Base-by-base conservation (phyloP, 1,284 basidiomycete genomes). In the Ganoderma lingzhi region DNA sequence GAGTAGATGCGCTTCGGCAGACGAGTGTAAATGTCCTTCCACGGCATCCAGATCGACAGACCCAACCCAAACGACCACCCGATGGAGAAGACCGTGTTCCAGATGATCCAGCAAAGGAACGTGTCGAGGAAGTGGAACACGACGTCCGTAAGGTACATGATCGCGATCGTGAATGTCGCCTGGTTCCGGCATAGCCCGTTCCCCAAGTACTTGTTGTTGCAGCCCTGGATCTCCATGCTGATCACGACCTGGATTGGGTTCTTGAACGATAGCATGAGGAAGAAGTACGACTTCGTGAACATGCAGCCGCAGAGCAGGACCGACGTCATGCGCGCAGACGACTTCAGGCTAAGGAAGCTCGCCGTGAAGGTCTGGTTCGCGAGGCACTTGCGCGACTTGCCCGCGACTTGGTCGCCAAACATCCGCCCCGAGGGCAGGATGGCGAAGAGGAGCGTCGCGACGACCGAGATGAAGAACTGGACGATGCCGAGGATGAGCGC, bases 81-180 rank as follows among this genome's bases (percentile, higher is more conserved):
- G 75, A 98, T 95, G 77, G 92, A 94, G 84, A 95, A 94, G 67
- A 97, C 93, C 10, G 96, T 97, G 81, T 97, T 97, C 96, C 96
- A 98, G 77, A 98, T 98, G 80, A 94, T 93, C 80, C 94, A 97
- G 96, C 96, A 98, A 51, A 98, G 83, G 91, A 97, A 98, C 8
- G 96, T 98, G 83, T 98, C 96, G 80, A 98, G 86, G 88, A 98
- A 98, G 89, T 96, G 98, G 63, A 98, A 87, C 62, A 93, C 90
- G 53, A 98, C 82, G 79, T 98, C 96, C 96, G 98, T 97, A 82
- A 96, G 83, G 80, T 96, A 98, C 96, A 98, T 98, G 84, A 97
- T 93, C 68, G 96, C 88, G 73, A 98, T 83, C 15, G 96, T 94
- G 82, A 98, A 98, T 6, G 92, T 92, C 1, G 96, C 94, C 74